Base-by-base conservation (phyloP, 441 rosid species). In the Cnidoscolus chayamansa region DNA sequence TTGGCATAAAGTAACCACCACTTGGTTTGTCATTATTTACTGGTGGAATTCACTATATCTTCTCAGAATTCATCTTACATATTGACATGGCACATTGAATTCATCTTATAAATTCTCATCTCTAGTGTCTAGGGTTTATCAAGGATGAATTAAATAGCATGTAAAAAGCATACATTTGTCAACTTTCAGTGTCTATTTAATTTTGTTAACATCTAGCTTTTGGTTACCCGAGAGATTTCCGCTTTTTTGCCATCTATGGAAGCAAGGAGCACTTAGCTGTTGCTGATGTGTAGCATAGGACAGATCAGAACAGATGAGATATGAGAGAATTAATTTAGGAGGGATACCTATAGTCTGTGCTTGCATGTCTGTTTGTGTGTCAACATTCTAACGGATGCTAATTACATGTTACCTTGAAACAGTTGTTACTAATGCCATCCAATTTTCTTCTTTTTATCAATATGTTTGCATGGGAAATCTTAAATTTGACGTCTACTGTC, bases 401-500 rank as follows among this genome's bases (percentile, higher is more conserved):
- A 20, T 65, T 20, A 47, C 37, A 8, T 37, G 11, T 10, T 48
- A 12, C 10, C 40, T 19, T 48, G 56, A n/a, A 25, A 3, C 64
- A 32, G 10, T 6, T 31, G 58, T 67, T 10, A n/a, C 7, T 16
- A 16, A 17, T 49, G 43, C 4, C 16, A 51, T 32, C 37, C 47
- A 10, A 32, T 15, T 0, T n/a, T 1, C 15, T 31, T 62, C 4
- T 35, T 35, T 35, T 35, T 35, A 35, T 35, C 37, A 35, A 35
- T 35, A 4, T 35, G 37, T 2, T 35, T 25, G 37, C 37, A 4
- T 51, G 15, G 2, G 37, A 2, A 35, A 35, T 35, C 19, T 7
- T 16, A 20, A 13, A 40, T 69, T 1, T 63, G 64, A 50, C 73
- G 25, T 25, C 25, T 65, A 70, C 61, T 65, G 54, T 25, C 50